Percentiles rank a stretch among this genome's conserved stretches.
Evolutionary conservation across 257 asterid species (phyloP).

Genomic region (Primulina eburnea): DNA sequence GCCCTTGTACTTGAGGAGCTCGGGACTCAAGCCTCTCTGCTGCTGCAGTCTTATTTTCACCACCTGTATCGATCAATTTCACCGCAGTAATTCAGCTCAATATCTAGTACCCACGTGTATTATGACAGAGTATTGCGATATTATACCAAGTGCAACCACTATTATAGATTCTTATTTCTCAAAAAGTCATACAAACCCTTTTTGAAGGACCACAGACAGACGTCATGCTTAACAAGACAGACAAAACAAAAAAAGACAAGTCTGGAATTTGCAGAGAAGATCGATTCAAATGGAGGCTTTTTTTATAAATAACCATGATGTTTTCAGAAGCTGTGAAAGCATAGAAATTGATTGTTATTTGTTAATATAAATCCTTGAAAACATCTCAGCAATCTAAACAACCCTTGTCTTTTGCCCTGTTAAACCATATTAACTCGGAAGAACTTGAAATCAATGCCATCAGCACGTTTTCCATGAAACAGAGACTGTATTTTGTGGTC

Average conservation of each 20-base stretch:
- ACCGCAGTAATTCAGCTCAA: no score
- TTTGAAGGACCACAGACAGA: no score
- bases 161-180: background rate
- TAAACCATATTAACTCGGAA: slow-evolving; percentile 11
- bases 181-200: background rate
- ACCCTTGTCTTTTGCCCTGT: background rate
- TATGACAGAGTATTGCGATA: background rate
- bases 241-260: background rate
- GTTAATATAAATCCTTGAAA: no score
- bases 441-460: background rate
- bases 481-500: background rate
- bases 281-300: background rate
- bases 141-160: background rate
- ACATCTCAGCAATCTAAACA: no score
- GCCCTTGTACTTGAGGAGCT: slow-evolving; percentile 73
- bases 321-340: background rate
- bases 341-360: background rate
- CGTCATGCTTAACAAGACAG: background rate
- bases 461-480: background rate
- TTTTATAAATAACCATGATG: background rate
- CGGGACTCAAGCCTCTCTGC: slow-evolving; percentile 81
- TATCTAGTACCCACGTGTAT: background rate
- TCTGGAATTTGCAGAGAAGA: background rate
- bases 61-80: slow-evolving; percentile 48
- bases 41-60: slow-evolving; percentile 96